Base-by-base conservation (phyloP, 2,329 filamentous ascomycete genomes). In the Colletotrichum falcatum region DNA sequence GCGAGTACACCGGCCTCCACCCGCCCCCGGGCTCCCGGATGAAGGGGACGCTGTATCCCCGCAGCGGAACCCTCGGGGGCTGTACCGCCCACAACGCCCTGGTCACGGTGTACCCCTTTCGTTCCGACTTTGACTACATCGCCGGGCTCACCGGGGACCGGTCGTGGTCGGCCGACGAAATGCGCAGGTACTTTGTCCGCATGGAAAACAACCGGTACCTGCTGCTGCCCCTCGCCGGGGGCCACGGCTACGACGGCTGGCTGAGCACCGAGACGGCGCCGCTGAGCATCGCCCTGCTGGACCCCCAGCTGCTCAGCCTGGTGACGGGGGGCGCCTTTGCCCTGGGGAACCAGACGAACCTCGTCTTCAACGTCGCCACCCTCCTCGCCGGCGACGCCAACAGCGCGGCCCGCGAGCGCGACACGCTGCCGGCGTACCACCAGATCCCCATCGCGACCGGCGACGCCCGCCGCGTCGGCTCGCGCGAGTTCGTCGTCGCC, bases 401-500 rank as follows among this genome's bases (percentile, higher is more conserved):
- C 77, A 82, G 83, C 54, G 81, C 85, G 72, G 76, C 77, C 30
- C 70, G 78, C 0, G 56, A 61, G 0, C 83, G 87, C 30, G 88
- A 90, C 74, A 77, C 77, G 26, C 74, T 78, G 3, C 80, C 83
- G 35, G 84, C 83, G 1, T 79, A 87, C 44, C 90, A 86, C 76
- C 88, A 91, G 73, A 85, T 92, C 5, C 89, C 90, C 3, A 76
- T 91, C 35, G 82, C 84, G 1, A 85, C 86, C 71, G 80, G 83
- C n/a, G 76, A 83, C n/a, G 82, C 79, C 61, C 81, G 83, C 55
- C 88, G 89, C 37, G 86, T 81, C 54, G 86, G 88, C 18, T 81
- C 87, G 4, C 85, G 88, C 37, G 86, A 90, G 65, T 87, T 89
- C 61, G 80, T 91, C 59, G 75, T 88, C 72, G 77, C 82, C 59